A percentile compares a stretch with the other conserved stretches of the same genome.
phyloP scores from a whole-genome alignment of 2,329 filamentous ascomycete genomes.

The Cytospora schulzeri region DNA sequence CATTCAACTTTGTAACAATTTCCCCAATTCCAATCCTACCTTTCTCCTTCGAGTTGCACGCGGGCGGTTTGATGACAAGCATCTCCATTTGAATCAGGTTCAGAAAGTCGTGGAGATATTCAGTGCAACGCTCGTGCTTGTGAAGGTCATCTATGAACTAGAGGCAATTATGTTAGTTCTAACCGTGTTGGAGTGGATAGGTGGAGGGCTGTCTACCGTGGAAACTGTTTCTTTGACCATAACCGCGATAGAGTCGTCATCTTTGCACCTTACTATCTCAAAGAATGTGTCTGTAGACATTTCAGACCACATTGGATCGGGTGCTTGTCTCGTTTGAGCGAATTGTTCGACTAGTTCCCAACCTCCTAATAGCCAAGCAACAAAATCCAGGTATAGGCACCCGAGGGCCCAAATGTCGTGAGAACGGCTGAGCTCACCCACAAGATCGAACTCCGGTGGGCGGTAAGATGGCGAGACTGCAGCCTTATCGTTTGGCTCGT shows the following conservation, averaged over 20 bases:
- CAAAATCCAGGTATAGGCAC: conserved; percentile 6
- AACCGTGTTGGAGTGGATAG: accelerated
- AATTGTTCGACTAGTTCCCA: neutral
- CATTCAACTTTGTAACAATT: neutral
- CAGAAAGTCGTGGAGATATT: conserved; percentile 8
- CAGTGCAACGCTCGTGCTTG: neutral
- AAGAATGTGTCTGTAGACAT: conserved; percentile 10
- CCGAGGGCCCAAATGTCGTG: conserved; percentile 14
- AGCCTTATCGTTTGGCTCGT: neutral
- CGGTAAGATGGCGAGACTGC: neutral
- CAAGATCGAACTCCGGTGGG: conserved; percentile 3
- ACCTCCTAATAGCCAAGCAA: conserved; percentile 12
- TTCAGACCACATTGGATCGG: conserved; percentile 1
- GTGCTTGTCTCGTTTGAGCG: neutral
- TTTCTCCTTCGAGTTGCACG: neutral
- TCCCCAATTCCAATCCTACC: neutral
- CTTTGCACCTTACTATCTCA: neutral
- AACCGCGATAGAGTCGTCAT: neutral
- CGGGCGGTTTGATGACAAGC: conserved; percentile 1
- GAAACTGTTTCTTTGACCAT: neutral
- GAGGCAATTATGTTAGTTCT: neutral
- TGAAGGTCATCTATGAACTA: conserved; percentile 7
- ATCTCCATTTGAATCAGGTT: neutral
- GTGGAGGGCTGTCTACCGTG: neutral
- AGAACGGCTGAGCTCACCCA: neutral